Percentiles rank a stretch among this genome's conserved stretches.
Conservation (phyloP, 352 stramenopile species). For the Globisporangium solare region DNA sequence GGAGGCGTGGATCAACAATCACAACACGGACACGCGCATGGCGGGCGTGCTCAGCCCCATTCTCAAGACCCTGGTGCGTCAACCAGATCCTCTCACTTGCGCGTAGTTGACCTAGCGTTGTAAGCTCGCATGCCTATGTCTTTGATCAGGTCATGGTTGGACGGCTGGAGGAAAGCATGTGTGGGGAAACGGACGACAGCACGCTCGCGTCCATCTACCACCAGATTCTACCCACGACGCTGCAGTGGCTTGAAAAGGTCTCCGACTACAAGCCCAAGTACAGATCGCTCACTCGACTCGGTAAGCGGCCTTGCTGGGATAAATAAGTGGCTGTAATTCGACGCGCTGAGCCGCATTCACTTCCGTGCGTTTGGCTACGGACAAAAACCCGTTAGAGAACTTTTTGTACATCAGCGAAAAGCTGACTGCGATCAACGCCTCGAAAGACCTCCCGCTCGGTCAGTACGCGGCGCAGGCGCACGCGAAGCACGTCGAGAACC, state of each 20-base stretch:
- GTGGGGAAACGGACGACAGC: conserved; percentile 47
- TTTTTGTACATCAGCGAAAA: conserved; percentile 60
- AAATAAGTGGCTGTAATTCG: background rate
- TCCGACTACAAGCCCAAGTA: conserved; percentile 70
- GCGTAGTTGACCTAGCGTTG: background rate
- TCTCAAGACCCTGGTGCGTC: conserved; percentile 52
- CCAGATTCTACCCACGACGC: conserved; percentile 48
- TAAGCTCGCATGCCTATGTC: background rate
- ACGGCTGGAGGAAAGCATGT: conserved; percentile 57
- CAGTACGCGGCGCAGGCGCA: conserved; percentile 48
- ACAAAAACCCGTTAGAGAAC: conserved; percentile 35
- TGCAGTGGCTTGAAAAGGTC: conserved; percentile 71
- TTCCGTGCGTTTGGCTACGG: background rate
- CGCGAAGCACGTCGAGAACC: conserved; percentile 34
- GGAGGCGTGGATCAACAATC: conserved; percentile 61
- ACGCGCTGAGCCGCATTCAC: background rate
- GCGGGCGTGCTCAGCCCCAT: conserved; percentile 59
- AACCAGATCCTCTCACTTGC: too few relatives aligned
- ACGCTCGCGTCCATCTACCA: conserved; percentile 64
- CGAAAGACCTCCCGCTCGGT: conserved; percentile 36
- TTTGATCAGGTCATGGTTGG: conserved; percentile 41
- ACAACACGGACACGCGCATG: conserved; percentile 68
- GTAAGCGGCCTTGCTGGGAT: conserved; percentile 20
- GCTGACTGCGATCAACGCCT: conserved; percentile 39
- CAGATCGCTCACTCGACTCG: conserved; percentile 44